A percentile compares a stretch with the other conserved stretches of the same genome.
phyloP scores from a whole-genome alignment of 78 protist genomes.

The Isochrysis galbana region DNA sequence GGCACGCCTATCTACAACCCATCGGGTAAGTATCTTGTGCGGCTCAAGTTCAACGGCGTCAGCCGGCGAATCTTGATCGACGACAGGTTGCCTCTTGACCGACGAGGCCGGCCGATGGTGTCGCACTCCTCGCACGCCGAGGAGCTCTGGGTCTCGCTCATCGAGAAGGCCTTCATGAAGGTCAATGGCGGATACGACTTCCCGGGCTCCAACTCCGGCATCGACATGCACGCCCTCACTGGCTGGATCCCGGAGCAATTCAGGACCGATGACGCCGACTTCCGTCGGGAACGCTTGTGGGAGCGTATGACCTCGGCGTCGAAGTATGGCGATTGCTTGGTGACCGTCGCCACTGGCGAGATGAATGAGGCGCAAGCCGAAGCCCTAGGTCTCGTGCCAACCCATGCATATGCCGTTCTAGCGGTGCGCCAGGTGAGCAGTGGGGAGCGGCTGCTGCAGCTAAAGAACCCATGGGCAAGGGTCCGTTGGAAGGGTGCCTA shows the following conservation, averaged over 20 bases:
- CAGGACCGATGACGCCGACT: neutral
- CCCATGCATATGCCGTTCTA: slow-evolving; percentile 53
- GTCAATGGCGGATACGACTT: slow-evolving; percentile 48
- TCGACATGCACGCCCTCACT: slow-evolving; percentile 41
- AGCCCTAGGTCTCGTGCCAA: slow-evolving; percentile 36
- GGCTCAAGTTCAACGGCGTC: slow-evolving; percentile 43
- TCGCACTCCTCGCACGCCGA: neutral
- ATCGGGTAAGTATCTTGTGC: slow-evolving; percentile 39
- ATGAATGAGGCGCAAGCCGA: neutral
- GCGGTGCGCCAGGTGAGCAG: neutral
- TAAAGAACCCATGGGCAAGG: slow-evolving; percentile 61
- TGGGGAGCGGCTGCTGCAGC: slow-evolving; percentile 29
- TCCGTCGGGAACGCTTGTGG: neutral
- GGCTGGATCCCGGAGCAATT: slow-evolving; percentile 62
- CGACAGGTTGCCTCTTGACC: neutral
- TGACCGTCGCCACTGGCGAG: neutral
- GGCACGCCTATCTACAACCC: slow-evolving; percentile 42
- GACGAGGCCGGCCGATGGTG: neutral
- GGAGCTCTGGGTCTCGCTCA: slow-evolving; percentile 52
- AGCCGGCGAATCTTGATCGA: slow-evolving; percentile 3
- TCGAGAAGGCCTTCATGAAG: slow-evolving; percentile 66
- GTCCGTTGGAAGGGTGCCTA: slow-evolving; percentile 44
- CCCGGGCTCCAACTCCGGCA: slow-evolving; percentile 34
- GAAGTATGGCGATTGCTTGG: neutral
- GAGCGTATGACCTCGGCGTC: neutral